Conservation (phyloP, 176 grass and related monocot species). For the Phoenix roebelenii region DNA sequence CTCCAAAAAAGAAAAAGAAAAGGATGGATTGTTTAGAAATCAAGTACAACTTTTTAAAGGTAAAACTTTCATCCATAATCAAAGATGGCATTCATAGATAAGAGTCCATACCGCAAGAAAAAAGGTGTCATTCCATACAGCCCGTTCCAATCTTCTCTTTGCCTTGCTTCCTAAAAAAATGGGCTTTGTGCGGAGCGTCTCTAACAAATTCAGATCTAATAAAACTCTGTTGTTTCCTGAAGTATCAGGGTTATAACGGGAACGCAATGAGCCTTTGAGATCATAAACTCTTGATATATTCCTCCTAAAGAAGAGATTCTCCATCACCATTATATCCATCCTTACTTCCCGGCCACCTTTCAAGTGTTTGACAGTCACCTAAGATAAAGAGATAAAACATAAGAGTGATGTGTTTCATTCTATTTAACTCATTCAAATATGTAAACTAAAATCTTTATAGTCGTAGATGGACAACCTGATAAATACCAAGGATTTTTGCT, state of each 20-base stretch:
- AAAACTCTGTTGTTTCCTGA: conserved; percentile 71
- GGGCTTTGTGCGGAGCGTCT: conserved; percentile 57
- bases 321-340: conserved; percentile 94
- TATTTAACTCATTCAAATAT: no score
- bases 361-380: conserved; percentile 62
- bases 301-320: conserved; percentile 76
- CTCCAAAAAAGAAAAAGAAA: no score
- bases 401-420: not conserved
- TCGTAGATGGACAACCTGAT: conserved; percentile 55
- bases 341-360: conserved; percentile 74
- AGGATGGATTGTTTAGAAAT: no score
- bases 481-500: conserved; percentile 86
- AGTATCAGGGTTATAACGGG: conserved; percentile 74
- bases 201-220: conserved; percentile 84
- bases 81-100: not conserved
- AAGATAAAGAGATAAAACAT: conserved; percentile 18
- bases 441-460: no score
- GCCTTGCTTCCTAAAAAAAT: conserved; percentile 67
- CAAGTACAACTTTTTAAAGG: no score
- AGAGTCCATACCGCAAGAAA: conserved; percentile 69
- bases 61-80: no score
- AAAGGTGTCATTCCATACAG: conserved; percentile 84
- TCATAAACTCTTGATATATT: conserved; percentile 79
- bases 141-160: conserved; percentile 66
- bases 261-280: conserved; percentile 76